Conservation (phyloP, 306 rosid genomes). For the Rosa persica region DNA sequence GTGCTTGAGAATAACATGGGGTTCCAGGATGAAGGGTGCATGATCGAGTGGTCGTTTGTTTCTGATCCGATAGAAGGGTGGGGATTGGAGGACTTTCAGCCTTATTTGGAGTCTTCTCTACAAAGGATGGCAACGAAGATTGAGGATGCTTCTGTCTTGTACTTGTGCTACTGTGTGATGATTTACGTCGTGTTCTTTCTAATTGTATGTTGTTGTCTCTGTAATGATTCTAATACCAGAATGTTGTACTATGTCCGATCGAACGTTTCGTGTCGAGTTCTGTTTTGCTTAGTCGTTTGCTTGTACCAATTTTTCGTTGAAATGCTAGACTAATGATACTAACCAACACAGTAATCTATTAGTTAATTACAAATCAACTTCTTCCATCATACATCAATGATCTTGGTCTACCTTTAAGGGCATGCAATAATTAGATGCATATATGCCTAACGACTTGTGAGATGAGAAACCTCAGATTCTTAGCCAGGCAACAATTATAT, state of each 20-base stretch:
- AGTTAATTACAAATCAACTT: background rate
- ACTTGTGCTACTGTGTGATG: background rate
- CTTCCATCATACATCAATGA: background rate
- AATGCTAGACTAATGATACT: too few relatives aligned
- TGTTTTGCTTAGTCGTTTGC: too few relatives aligned
- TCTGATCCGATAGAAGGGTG: constrained; percentile 51
- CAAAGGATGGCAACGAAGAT: constrained; percentile 39
- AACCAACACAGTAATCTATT: too few relatives aligned
- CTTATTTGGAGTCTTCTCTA: constrained; percentile 26
- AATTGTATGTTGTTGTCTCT: too few relatives aligned
- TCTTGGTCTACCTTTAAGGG: background rate
- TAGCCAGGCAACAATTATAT: too few relatives aligned
- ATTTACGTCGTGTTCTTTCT: background rate
- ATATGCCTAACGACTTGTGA: background rate
- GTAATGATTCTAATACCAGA: too few relatives aligned
- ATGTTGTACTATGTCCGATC: too few relatives aligned
- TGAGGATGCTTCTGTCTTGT: constrained; percentile 21
- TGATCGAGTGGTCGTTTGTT: constrained; percentile 56
- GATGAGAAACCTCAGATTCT: constrained; percentile 3
- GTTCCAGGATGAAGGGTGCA: constrained; percentile 39
- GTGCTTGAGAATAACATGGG: constrained; percentile 44
- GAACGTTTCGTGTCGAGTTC: too few relatives aligned
- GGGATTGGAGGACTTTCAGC: constrained; percentile 32
- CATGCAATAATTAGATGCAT: background rate
- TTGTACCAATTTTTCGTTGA: too few relatives aligned